Base-by-base conservation (phyloP, 139 green algal species). In the Coccomyxa sp. region DNA sequence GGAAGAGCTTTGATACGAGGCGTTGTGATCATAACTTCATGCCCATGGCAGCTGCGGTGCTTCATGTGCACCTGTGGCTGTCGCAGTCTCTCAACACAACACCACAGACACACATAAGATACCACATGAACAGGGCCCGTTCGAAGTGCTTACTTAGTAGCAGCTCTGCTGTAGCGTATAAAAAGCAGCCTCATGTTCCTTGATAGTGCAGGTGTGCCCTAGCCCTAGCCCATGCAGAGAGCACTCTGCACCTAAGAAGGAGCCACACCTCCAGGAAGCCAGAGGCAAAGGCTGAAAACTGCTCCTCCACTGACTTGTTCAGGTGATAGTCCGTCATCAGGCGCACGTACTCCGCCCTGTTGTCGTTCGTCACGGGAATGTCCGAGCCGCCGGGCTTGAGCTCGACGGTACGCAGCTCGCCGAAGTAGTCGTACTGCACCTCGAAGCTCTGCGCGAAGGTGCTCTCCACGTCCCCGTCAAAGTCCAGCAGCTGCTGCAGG, bases 291-390 rank as follows among this genome's bases (percentile, higher is more conserved):
- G 93, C 91, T 6, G 39, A 64, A 79, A 98, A 96, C 82, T 95
- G 92, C 34, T 71, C 33, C 36, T 84, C 68, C 7, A 97, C 82
- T n/a, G 80, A 84, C 36, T 82, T 69, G 8, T 80, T 36, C 78
- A 94, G 88, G 69, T 90, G 72, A 89, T 89, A 91, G 12, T 86
- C n/a, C 0, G 78, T 85, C 81, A 94, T 93, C 35, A 93, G 82
- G 8, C 92, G 71, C 35, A 95, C 89, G 75, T 93, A 97, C 80
- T 93, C 76, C 36, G 70, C 12, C 36, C 91, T 77, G 84, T 98
- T 98, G 50, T 82, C 78, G 7, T 81, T 79, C 3, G 93, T 98
- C 34, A 98, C 93, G 7, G 89, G 78, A 2, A 90, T 82, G 38
- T 82, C 12, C 10, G 71, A 77, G 39, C 92, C 92, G 1, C 83